A percentile compares a stretch with the other conserved stretches of the same genome.
Conservation (phyloP, 2,329 filamentous ascomycete species). For the Aspergillus pseudoterreus region DNA sequence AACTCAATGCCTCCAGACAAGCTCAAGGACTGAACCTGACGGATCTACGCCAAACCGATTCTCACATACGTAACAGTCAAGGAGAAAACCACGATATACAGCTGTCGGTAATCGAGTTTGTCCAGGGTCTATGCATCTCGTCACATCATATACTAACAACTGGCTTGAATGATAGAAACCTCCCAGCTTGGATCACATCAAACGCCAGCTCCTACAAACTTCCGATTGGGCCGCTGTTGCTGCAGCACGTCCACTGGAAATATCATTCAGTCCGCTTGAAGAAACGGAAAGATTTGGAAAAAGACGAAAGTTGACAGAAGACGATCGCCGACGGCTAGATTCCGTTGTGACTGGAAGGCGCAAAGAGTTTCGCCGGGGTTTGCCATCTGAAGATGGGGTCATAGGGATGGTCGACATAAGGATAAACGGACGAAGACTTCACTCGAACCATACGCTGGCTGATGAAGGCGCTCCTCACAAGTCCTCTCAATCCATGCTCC, state of each 20-base stretch:
- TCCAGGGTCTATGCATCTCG: background rate
- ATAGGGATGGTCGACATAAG: constrained; percentile 19
- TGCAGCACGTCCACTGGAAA: constrained; percentile 30
- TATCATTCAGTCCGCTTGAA: constrained; percentile 25
- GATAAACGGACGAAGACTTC: constrained; percentile 19
- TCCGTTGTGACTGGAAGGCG: background rate
- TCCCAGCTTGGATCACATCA: constrained; percentile 23
- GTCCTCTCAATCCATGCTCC: constrained; percentile 34
- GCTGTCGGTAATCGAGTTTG: too few species aligned
- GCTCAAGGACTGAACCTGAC: constrained; percentile 9
- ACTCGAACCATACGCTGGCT: background rate
- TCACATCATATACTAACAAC: background rate
- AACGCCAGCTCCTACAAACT: constrained; percentile 30
- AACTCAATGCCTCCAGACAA: constrained; percentile 11
- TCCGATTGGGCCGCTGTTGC: constrained; percentile 38
- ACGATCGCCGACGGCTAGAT: constrained; percentile 24
- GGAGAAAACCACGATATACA: background rate
- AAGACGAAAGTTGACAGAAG: constrained; percentile 30
- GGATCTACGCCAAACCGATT: background rate
- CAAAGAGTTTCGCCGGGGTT: constrained; percentile 1
- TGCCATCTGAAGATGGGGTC: constrained; percentile 2
- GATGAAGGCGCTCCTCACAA: constrained; percentile 7
- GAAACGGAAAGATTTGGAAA: constrained; percentile 33
- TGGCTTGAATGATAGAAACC: background rate
- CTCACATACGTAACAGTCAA: background rate